Base-by-base conservation (phyloP, 2,329 filamentous ascomycete genomes). In the Fusarium sp. region DNA sequence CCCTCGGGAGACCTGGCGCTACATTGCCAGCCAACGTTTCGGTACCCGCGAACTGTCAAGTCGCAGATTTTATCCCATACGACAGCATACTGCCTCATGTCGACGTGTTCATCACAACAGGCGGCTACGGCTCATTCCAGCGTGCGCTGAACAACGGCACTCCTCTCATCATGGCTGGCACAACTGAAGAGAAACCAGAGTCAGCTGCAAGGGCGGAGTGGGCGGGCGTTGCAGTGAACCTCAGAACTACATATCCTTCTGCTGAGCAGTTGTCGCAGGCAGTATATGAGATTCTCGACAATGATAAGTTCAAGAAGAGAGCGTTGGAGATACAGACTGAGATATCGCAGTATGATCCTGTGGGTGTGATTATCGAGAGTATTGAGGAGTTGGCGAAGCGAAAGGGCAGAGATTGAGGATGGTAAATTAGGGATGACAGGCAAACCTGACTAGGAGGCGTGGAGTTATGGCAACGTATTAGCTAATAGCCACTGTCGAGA, bases 131-230 rank as follows among this genome's bases (percentile, higher is more conserved):
- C 0, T 52, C 40, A 2, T 40, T 57, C 8, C 40, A 52, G 6
- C 32, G 40, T 0, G 55, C 47, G 7, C 47, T 57, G 8, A 52
- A 45, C 3, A 57, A 44, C 5, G 55, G 39, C 2, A 46, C 47
- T 6, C 47, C 55, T 14, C 32, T 57, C 5, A 26, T 53, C 1
- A 45, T 57, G 40, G 55, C 55, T 14, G 55, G 55, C 3, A 52
- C 30, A 8, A 52, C 47, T 1, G 55, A 52, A 14, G 47, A 57
- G 11, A 57, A 57, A 40, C 47, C 55, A 5, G 47, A 57, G 15
- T 52, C 32, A 15, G 55, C 47, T 5, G 47, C 46, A 22, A 43
- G 40, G 15, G 55, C 55, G 5, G 40, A 57, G 9, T 57, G 47
- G 47, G 55, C 47, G 8, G 47, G 47, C 4, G 26, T 57, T 11